Base-by-base conservation (phyloP, 192 early-diverging fungal species). In the Entophlyctis luteolus region DNA sequence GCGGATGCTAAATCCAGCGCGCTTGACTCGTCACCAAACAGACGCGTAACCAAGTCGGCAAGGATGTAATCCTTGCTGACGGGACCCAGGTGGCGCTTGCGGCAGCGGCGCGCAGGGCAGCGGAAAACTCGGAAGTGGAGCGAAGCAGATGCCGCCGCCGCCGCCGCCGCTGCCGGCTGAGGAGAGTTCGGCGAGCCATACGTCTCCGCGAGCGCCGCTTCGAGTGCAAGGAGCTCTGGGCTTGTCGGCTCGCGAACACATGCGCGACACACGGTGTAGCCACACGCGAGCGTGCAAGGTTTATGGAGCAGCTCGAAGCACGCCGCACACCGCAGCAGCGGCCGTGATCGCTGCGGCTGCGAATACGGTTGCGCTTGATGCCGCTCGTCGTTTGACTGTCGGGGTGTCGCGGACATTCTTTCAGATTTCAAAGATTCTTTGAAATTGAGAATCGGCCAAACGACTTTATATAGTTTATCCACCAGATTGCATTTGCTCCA, bases 221-320 rank as follows among this genome's bases (percentile, higher is more conserved):
- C 58, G 34, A 56, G 20, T 12, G 55, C 27, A 12, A 6, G 4
- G 5, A 29, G 33, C 5, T 56, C 33, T 12, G 55, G 14, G 55
- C 10, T 10, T 18, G 37, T 39, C 4, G 28, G 55, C 28, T 12
- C 31, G n/a, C 34, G 16, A 10, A 69, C 38, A 45, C 67, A 69
- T 22, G 39, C 39, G 23, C 29, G 3, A 31, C 67, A 69, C 10
- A 69, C 55, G 3, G 38, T 31, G 6, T 14, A 5, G 5, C 67
- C 67, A 31, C 67, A 69, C 6, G 67, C 52, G 25, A 69, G 54
- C 4, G 67, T 69, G 22, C 14, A 29, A 3, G 67, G 55, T 3
- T 45, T 16, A 33, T 59, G 45, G 10, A 59, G 42, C 4, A 59
- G 55, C 18, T 69, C 48, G 27, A 48, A 56, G 46, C 67, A 69